A percentile compares a stretch with the other conserved stretches of the same genome.
Evolutionary conservation across 192 early-diverging fungal species (phyloP).

Genomic region (Coemansia erecta): DNA sequence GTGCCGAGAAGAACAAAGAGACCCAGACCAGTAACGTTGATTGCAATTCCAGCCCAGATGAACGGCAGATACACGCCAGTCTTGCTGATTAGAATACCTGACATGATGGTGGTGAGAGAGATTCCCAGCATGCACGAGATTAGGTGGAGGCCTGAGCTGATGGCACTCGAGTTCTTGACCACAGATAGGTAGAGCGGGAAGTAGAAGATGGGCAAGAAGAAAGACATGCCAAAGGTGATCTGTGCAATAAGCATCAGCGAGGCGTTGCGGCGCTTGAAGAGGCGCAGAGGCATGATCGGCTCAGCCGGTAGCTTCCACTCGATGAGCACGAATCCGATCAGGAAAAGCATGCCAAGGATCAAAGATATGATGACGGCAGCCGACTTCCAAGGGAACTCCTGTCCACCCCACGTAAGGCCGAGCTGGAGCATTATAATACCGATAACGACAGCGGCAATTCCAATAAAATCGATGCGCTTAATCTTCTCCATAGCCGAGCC

Average conservation of each 20-base stretch:
- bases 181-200: conserved; percentile 67
- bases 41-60: conserved; percentile 26
- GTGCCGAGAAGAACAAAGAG: conserved; percentile 32
- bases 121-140: conserved; percentile 44
- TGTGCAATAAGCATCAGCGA: conserved; percentile 21
- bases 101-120: conserved; percentile 23
- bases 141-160: conserved; percentile 38
- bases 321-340: conserved; percentile 57
- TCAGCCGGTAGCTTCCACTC: conserved; percentile 60
- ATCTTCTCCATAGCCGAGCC: conserved; percentile 53
- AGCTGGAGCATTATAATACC: conserved; percentile 65
- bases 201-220: conserved; percentile 54
- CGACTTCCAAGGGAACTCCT: conserved; percentile 56
- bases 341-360: conserved; percentile 25
- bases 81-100: conserved; percentile 33
- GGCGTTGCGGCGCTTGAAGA: conserved; percentile 57
- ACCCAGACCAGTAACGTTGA: conserved; percentile 25
- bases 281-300: conserved; percentile 62
- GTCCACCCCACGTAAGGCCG: conserved; percentile 74
- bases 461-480: conserved; percentile 66
- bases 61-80: conserved; percentile 32
- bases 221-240: conserved; percentile 37
- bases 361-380: conserved; percentile 50
- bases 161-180: conserved; percentile 53
- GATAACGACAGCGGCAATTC: conserved; percentile 55